phyloP scores from a whole-genome alignment of 2,329 filamentous ascomycete species.

The Neofusicoccum parvum region DNA sequence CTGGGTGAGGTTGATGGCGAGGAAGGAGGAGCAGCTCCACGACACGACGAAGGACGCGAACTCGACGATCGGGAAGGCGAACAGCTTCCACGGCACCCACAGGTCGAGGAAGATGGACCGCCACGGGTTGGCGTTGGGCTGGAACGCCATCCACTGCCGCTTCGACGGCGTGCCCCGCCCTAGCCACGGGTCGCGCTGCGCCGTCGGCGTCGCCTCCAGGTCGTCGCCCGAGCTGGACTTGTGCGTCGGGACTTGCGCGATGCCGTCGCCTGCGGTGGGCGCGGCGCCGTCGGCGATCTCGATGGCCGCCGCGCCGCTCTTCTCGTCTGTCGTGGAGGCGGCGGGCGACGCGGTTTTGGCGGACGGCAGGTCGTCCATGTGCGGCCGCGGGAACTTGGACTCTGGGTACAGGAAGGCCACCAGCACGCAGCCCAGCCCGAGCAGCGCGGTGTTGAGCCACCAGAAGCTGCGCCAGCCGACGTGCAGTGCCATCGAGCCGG shows the following conservation, averaged over 20 bases:
- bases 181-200: constrained; percentile 56
- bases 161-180: constrained; percentile 58
- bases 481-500: constrained; percentile 62
- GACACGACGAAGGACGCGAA: constrained; percentile 64
- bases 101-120: constrained; percentile 56
- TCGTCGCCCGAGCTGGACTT: constrained; percentile 19
- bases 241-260: constrained; percentile 30
- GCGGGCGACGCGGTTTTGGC: background rate
- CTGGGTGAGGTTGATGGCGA: constrained; percentile 63
- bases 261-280: background rate
- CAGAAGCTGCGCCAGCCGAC: constrained; percentile 65
- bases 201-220: constrained; percentile 36
- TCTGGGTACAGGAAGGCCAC: constrained; percentile 65
- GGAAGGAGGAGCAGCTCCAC: constrained; percentile 60
- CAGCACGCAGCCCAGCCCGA: constrained; percentile 53
- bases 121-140: constrained; percentile 50
- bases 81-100: constrained; percentile 64
- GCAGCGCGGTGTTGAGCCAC: constrained; percentile 64
- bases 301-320: constrained; percentile 25
- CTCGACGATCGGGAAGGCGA: constrained; percentile 64
- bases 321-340: constrained; percentile 27
- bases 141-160: constrained; percentile 58
- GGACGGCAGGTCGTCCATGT: constrained; percentile 32
- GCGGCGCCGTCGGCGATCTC: constrained; percentile 24
- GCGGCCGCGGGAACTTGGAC: constrained; percentile 59